Evolutionary conservation across 225 moss, liverwort and hornwort species (phyloP), one percentile per base, ranked within the genome.

Genomic region (Takakia lepidozioides): DNA sequence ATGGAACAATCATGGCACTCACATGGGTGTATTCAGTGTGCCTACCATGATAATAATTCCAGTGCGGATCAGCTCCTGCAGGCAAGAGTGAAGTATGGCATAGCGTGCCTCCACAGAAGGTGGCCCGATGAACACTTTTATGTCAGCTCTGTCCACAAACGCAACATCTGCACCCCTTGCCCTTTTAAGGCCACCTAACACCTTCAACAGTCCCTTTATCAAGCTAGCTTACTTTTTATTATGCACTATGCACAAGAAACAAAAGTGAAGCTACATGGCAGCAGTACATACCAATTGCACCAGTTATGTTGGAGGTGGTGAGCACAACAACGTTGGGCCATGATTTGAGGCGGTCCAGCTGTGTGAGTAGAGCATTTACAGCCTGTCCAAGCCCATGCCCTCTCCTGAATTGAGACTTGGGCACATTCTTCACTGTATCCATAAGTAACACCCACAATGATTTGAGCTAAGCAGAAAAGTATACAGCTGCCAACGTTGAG

Each of bases 111-210:
- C 49, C 24, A 63, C 17, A 32, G 73, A 59, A 54, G 73, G 73
- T 34, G 67, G 67, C 43, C 73, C 73, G 16, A 74, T 52, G 54
- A 58, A 74, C 7, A 63, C 63, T 56, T 64, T 74, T 10, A 74
- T 74, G 55, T 74, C 73, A 4, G 73, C 73, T 47, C 73, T 58
- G 47, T 74, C 73, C 21, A 74, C 62, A 47, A 74, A 74, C 3
- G 73, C 73, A 51, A 74, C 34, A 60, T 74, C 73, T 74, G 67
- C 37, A 66, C 2, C 36, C 39, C 29, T 3, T 10, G 8, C 20
- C 22, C 25, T 25, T 25, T 11, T 22, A 4, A 3, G 8, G 20
- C 25, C 4, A 46, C 3, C 5, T 2, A 22, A 46, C 25, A 7
- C 19, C 14, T 40, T 40, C 40, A 40, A 14, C 4, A 4, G n/a